These are phyloP conservation scores for Teunomyces pallodes DNA, from an alignment of 805 yeast genomes.

Conservation along the genomic window DNA sequence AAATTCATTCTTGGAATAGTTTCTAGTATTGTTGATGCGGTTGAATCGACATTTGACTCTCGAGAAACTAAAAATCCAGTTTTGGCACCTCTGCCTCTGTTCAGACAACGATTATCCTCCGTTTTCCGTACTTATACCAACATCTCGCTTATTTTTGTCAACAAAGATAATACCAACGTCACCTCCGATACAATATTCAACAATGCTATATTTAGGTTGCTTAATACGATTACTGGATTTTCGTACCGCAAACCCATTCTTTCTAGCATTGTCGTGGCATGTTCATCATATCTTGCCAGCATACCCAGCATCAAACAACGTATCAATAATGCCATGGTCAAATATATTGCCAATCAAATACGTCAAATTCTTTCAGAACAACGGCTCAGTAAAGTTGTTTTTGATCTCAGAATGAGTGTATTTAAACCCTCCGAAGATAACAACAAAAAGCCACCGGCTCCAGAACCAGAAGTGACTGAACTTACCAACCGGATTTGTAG, in stretches of 20 bases:
- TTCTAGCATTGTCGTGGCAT: conserved; percentile 7
- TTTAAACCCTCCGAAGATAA: conserved; percentile 9
- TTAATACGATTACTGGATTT: conserved; percentile 17
- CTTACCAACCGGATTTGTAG: conserved; percentile 14
- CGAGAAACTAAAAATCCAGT: background rate
- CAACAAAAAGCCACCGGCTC: background rate
- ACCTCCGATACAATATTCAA: conserved; percentile 6
- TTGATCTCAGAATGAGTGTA: conserved; percentile 10
- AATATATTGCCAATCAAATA: background rate
- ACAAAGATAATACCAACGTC: background rate
- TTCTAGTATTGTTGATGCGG: conserved; percentile 6
- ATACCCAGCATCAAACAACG: conserved; percentile 3
- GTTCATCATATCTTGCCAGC: background rate
- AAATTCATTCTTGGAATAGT: conserved; percentile 21
- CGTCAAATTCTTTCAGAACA: conserved; percentile 1
- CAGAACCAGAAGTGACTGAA: background rate
- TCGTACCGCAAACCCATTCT: conserved; percentile 17
- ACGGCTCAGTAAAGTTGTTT: conserved; percentile 13
- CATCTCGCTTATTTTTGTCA: background rate
- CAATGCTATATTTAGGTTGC: conserved; percentile 17
- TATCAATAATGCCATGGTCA: conserved; percentile 6
- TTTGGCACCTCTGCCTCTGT: background rate
- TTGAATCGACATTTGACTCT: conserved; percentile 5
- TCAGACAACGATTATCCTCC: background rate
- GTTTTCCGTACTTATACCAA: background rate